phyloP scores from a whole-genome alignment of 345 rosid species.

The Aquilaria yunnanensis region DNA sequence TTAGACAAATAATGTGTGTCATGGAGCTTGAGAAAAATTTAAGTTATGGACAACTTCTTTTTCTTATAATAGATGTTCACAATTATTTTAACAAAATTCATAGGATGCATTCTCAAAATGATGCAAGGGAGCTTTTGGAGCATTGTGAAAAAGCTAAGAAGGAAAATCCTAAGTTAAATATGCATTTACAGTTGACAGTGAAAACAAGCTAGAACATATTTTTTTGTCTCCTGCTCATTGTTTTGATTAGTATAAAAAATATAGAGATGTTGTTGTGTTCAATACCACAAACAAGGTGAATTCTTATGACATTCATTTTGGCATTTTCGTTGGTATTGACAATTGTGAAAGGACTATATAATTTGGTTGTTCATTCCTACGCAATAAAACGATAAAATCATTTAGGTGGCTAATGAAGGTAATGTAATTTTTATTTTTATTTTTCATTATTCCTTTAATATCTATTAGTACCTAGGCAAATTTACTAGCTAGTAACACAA shows the following conservation, averaged over 20 bases:
- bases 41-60: too few species aligned
- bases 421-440: too few species aligned
- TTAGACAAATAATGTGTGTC: too few species aligned
- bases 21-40: too few species aligned
- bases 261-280: background rate
- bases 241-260: too few species aligned
- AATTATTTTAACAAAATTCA: background rate
- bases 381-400: background rate
- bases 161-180: background rate
- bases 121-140: too few species aligned
- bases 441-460: background rate
- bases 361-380: background rate
- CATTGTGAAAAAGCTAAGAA: too few species aligned
- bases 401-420: background rate
- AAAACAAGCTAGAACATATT: too few species aligned
- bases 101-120: too few species aligned
- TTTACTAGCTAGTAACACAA: too few species aligned
- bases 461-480: background rate
- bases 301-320: background rate
- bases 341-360: background rate
- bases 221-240: too few species aligned
- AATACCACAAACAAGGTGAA: background rate
- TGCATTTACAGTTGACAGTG: too few species aligned
- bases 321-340: background rate
- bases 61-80: background rate